phyloP scores from a whole-genome alignment of 2,329 filamentous ascomycete genomes.

The Alternaria metachromatica region DNA sequence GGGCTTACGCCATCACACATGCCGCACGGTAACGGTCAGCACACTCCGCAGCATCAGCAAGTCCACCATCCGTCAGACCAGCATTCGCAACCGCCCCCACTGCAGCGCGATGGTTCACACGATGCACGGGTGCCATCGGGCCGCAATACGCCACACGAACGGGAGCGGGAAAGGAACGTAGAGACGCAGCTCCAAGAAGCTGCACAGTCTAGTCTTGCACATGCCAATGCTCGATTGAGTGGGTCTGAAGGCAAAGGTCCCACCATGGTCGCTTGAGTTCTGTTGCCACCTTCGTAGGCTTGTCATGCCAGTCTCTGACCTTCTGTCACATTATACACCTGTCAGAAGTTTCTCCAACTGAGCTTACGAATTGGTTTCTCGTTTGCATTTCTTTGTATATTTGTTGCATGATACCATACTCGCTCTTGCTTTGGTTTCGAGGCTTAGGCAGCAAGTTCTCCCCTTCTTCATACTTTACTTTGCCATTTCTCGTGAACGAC shows the following conservation, averaged over 20 bases:
- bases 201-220: constrained; percentile 42
- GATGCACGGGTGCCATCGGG: constrained; percentile 24
- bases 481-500: background rate
- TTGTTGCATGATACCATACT: constrained; percentile 5
- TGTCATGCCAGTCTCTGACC: background rate
- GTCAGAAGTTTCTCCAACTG: background rate
- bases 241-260: constrained; percentile 20
- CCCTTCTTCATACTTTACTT: background rate
- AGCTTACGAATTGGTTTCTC: background rate
- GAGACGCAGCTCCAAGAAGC: constrained; percentile 45
- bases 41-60: constrained; percentile 28
- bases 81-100: background rate
- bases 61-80: constrained; percentile 6
- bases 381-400: background rate
- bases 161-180: constrained; percentile 29
- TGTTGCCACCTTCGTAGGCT: background rate
- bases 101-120: constrained; percentile 18
- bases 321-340: background rate
- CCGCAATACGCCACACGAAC: constrained; percentile 33
- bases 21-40: constrained; percentile 23
- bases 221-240: constrained; percentile 27
- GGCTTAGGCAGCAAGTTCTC: background rate
- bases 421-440: background rate
- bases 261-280: constrained; percentile 33
- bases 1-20: constrained; percentile 29